Base-by-base conservation (phyloP, 2,329 filamentous ascomycete species). In the Coniochaeta sp. region DNA sequence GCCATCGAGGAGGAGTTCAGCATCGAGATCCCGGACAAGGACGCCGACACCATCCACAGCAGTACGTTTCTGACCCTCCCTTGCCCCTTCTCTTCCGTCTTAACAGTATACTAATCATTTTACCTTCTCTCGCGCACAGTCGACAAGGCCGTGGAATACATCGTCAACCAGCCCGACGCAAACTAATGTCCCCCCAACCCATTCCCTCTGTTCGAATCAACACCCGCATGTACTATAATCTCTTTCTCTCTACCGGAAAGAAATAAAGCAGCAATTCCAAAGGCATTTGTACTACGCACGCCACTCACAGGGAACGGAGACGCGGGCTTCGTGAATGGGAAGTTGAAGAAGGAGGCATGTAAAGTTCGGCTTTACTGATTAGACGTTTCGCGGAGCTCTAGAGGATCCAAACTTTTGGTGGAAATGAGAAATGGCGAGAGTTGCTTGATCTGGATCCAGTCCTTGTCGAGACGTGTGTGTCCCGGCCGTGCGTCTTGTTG, bases 21-120 rank as follows among this genome's bases (percentile, higher is more conserved):
- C 89, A 95, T 97, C 75, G 93, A 97, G 85, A 97, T 97, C 71
- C 93, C 93, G 69, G 93, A 97, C 81, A 96, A 96, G 86, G 91
- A 96, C 73, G 93, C 93, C 67, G 93, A 97, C 77, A 82, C 84
- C 66, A 96, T 97, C 77, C 91, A 95, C 85, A 96, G 91, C 72
- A 88, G 92, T 96, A 89, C 69, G 90, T 79, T 30, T 22, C 22
- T 28, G 8, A 16, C 28, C 58, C 14, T 55, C 26, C 26, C 32
- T 28, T 8, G 12, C 42, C 47, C 10, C 24, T 30, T 12, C 26
- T 24, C 47, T 28, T 12, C 30, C 24, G 3, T 32, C 26, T 2
- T 9, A 54, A 19, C 34, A 8, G 28, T 22, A 30, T n/a, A 28
- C 19, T 19, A 38, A 9, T 58, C n/a, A n/a, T 12, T 28, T 36